These are phyloP conservation scores for Phytophthora fragariae DNA, from an alignment of 352 stramenopile species.

Conservation along the genomic window DNA sequence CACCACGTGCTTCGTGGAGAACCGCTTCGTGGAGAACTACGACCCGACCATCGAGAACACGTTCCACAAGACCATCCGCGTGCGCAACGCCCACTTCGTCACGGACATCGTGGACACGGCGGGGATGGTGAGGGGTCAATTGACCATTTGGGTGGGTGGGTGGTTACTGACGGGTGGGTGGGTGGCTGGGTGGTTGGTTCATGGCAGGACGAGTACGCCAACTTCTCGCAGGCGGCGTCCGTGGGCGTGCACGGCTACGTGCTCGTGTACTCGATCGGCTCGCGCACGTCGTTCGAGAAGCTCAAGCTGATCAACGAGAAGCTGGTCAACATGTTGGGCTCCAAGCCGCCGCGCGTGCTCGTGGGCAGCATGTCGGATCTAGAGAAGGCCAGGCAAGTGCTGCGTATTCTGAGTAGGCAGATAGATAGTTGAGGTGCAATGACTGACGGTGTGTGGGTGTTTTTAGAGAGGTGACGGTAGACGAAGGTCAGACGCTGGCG, in stretches of 20 bases:
- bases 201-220: conserved; percentile 94
- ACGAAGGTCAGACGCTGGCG: conserved; percentile 91
- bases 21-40: conserved; percentile 93
- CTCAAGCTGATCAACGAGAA: conserved; percentile 96
- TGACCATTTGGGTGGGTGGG: neutral
- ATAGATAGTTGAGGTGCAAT: too few species aligned
- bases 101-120: conserved; percentile 98
- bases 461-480: conserved; percentile 74
- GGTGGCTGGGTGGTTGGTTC: neutral
- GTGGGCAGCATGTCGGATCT: conserved; percentile 96
- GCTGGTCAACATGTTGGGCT: conserved; percentile 94
- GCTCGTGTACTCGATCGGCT: conserved; percentile 95
- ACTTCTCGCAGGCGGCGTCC: conserved; percentile 95
- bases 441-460: conserved; percentile 20
- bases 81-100: conserved; percentile 96
- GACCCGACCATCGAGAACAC: conserved; percentile 98
- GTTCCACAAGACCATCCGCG: conserved; percentile 96
- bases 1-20: conserved; percentile 95
- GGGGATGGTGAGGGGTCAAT: conserved; percentile 81
- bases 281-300: conserved; percentile 94
- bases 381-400: conserved; percentile 84
- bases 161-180: conserved; percentile 11
- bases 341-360: conserved; percentile 93
- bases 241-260: conserved; percentile 96
- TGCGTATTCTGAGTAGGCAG: neutral